phyloP scores from a whole-genome alignment of 805 yeast species.

The Ogataea neopini region DNA sequence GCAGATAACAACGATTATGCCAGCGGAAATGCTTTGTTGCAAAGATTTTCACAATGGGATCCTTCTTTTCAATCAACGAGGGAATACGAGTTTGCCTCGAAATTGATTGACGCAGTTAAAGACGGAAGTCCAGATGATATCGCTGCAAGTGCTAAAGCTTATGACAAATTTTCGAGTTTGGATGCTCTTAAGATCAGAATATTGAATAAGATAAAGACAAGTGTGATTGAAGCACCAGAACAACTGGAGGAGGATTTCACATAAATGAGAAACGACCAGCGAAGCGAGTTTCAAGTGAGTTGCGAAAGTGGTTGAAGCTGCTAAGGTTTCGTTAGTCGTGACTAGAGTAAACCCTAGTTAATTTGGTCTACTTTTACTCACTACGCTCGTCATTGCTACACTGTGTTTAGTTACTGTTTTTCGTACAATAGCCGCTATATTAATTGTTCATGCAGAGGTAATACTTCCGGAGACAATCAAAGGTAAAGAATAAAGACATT shows the following conservation, averaged over 20 bases:
- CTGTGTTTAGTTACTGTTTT: no score
- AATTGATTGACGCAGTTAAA: slow-evolving; percentile 69
- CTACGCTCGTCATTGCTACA: no score
- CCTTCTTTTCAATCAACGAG: slow-evolving; percentile 72
- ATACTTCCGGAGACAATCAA: neutral
- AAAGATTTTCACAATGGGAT: slow-evolving; percentile 67
- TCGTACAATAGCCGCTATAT: slow-evolving; percentile 7
- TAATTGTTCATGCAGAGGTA: slow-evolving; percentile 3
- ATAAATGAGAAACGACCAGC: no score
- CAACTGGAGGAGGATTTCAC: slow-evolving; percentile 39
- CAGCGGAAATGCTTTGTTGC: slow-evolving; percentile 75
- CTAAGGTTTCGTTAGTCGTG: no score
- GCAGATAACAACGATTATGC: slow-evolving; percentile 79
- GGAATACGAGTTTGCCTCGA: slow-evolving; percentile 68
- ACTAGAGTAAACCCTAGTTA: no score
- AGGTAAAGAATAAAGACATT: slow-evolving; percentile 4
- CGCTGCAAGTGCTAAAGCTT: slow-evolving; percentile 74
- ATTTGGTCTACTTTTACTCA: no score
- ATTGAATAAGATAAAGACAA: slow-evolving; percentile 74
- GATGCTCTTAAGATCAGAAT: slow-evolving; percentile 90
- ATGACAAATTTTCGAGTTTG: slow-evolving; percentile 82
- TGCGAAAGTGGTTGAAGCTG: no score
- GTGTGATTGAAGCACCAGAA: slow-evolving; percentile 33
- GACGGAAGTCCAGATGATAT: slow-evolving; percentile 79
- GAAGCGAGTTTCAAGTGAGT: no score